These are phyloP conservation scores for Dimocarpus longan DNA, from an alignment of 345 rosid genomes.

Conservation along the genomic window DNA sequence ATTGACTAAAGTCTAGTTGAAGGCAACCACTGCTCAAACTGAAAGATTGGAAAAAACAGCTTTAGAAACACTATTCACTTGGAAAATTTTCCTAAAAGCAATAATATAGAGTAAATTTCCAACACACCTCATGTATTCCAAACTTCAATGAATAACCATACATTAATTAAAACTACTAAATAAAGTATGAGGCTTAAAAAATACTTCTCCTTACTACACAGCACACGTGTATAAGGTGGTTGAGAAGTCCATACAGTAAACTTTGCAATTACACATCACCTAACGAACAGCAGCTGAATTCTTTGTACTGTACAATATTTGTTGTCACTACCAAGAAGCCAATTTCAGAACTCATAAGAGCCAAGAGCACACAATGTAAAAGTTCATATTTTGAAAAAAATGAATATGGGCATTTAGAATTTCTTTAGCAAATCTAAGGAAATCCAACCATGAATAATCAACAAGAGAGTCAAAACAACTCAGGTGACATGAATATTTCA, in stretches of 20 bases:
- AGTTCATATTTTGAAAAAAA: neutral
- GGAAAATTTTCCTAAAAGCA: neutral
- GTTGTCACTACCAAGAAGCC: neutral
- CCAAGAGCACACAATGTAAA: neutral
- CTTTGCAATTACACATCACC: neutral
- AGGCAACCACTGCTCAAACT: neutral
- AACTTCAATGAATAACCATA: neutral
- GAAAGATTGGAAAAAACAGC: neutral
- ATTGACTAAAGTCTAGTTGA: neutral
- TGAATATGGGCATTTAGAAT: neutral
- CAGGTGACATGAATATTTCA: neutral
- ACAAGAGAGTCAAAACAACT: neutral
- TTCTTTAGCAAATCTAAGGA: neutral
- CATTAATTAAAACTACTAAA: neutral
- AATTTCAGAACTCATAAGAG: neutral
- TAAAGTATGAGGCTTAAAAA: neutral
- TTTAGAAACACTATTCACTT: neutral
- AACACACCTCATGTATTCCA: neutral
- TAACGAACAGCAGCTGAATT: neutral
- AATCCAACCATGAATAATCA: slow-evolving; percentile 1
- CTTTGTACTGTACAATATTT: neutral
- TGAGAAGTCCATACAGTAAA: neutral
- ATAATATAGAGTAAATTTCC: neutral
- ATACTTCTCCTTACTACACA: neutral
- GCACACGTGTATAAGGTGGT: neutral